Conservation (phyloP, 805 yeast species). For the Saccharomycopsis fermentans region DNA sequence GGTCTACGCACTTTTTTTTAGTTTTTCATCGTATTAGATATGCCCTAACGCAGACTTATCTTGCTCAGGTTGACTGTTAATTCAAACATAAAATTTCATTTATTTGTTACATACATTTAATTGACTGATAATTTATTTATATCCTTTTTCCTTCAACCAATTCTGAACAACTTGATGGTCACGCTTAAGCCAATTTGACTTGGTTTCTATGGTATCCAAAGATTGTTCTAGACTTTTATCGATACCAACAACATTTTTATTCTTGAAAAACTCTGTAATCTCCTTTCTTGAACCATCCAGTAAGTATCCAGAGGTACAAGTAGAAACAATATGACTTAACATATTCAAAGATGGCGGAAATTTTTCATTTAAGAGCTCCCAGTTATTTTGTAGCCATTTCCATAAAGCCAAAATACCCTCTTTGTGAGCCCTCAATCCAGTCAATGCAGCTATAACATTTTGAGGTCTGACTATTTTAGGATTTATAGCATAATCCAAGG, state of each 20-base stretch:
- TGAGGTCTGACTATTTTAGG: conserved; percentile 52
- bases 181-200: conserved; percentile 48
- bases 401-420: conserved; percentile 63
- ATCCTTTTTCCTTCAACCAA: conserved; percentile 37
- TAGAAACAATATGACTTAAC: conserved; percentile 63
- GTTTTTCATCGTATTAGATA: not conserved
- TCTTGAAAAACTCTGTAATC: conserved; percentile 40
- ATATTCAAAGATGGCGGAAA: conserved; percentile 77
- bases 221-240: conserved; percentile 57
- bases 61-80: not conserved
- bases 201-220: conserved; percentile 47
- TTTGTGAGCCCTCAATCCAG: conserved; percentile 54
- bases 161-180: conserved; percentile 37
- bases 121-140: too few species aligned
- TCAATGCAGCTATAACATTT: conserved; percentile 70
- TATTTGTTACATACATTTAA: not conserved
- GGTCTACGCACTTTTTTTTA: conserved; percentile 38
- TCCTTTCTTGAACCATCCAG: conserved; percentile 41
- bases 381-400: conserved; percentile 63
- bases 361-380: conserved; percentile 55
- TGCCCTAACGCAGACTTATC: too few species aligned
- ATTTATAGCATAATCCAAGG: conserved; percentile 45
- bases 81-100: not conserved
- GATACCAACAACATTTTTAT: conserved; percentile 49
- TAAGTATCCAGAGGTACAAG: conserved; percentile 54